phyloP scores from a whole-genome alignment of 306 rosid species.

The Astragalus glycyphyllos region DNA sequence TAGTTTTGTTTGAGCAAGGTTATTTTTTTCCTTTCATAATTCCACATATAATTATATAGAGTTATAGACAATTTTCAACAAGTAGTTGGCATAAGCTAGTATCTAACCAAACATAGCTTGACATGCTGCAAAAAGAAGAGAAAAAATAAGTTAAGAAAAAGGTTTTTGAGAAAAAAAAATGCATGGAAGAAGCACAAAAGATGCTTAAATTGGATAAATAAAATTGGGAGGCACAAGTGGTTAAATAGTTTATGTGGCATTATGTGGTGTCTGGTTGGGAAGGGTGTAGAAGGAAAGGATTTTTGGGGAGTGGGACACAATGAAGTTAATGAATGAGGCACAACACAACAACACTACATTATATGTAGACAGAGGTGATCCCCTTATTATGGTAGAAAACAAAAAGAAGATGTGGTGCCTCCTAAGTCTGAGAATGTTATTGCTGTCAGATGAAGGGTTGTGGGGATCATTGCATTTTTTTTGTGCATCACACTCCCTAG shows the following conservation, averaged over 20 bases:
- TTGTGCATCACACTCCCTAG: constrained; percentile 43
- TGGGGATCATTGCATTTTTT: constrained; percentile 37
- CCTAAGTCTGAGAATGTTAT: constrained; percentile 35
- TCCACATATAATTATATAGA: constrained; percentile 21
- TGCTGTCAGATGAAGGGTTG: constrained; percentile 47
- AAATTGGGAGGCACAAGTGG: constrained; percentile 39
- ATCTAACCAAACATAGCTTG: constrained; percentile 24
- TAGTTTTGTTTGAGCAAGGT: constrained; percentile 7
- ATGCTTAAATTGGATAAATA: background rate
- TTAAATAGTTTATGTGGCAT: constrained; percentile 37
- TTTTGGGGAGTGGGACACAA: constrained; percentile 43
- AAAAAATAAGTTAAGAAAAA: too few species aligned
- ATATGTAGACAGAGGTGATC: constrained; percentile 32
- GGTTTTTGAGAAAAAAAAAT: background rate
- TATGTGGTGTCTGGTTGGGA: constrained; percentile 17
- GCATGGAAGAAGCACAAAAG: too few species aligned
- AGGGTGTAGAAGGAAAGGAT: constrained; percentile 34
- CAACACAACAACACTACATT: constrained; percentile 45
- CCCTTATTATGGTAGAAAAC: constrained; percentile 49
- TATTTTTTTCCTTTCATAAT: background rate
- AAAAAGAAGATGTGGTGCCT: constrained; percentile 54
- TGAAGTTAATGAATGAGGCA: constrained; percentile 42
- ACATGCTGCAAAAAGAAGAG: constrained; percentile 12
- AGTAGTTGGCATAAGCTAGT: background rate
- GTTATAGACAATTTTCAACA: constrained; percentile 16